Evolutionary conservation across 495 filamentous ascomycete species (phyloP).

Genomic region (Sabuloglossum arenarium): DNA sequence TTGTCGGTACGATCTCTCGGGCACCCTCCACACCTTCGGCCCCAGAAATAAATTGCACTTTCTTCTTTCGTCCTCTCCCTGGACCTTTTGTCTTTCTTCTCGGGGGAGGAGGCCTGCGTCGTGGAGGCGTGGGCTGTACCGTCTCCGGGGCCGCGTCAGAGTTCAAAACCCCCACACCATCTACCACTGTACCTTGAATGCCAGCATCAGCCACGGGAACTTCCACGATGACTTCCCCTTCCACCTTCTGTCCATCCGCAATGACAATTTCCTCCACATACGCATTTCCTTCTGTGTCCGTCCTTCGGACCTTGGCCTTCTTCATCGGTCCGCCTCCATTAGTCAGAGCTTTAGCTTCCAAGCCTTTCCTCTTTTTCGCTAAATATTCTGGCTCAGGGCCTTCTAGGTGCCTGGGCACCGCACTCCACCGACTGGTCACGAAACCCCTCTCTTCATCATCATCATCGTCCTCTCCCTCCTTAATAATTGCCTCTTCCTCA

Average conservation of each 20-base stretch:
- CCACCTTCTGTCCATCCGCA: slow-evolving; percentile 57
- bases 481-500: not conserved
- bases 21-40: not conserved
- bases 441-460: slow-evolving; percentile 21
- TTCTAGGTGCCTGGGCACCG: slow-evolving; percentile 57
- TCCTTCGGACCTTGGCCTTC: slow-evolving; percentile 55
- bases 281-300: slow-evolving; percentile 57
- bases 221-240: slow-evolving; percentile 55
- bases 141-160: slow-evolving; percentile 33
- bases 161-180: slow-evolving; percentile 40
- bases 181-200: slow-evolving; percentile 35
- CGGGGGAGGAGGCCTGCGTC: slow-evolving; percentile 47
- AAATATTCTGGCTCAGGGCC: slow-evolving; percentile 57
- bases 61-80: slow-evolving; percentile 14
- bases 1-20: slow-evolving; percentile 8
- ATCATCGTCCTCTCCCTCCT: slow-evolving; percentile 23
- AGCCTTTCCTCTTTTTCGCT: slow-evolving; percentile 69
- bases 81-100: slow-evolving; percentile 41
- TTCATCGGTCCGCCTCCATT: slow-evolving; percentile 29
- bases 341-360: slow-evolving; percentile 28
- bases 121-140: slow-evolving; percentile 24
- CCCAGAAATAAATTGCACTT: slow-evolving; percentile 12
- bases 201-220: slow-evolving; percentile 21
- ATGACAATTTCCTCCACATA: slow-evolving; percentile 65
- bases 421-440: slow-evolving; percentile 39